A percentile compares a stretch with the other conserved stretches of the same genome.
These are phyloP conservation scores for Calonectria pseudoturangicola DNA, from an alignment of 2,329 filamentous ascomycete species.

Conservation along the genomic window DNA sequence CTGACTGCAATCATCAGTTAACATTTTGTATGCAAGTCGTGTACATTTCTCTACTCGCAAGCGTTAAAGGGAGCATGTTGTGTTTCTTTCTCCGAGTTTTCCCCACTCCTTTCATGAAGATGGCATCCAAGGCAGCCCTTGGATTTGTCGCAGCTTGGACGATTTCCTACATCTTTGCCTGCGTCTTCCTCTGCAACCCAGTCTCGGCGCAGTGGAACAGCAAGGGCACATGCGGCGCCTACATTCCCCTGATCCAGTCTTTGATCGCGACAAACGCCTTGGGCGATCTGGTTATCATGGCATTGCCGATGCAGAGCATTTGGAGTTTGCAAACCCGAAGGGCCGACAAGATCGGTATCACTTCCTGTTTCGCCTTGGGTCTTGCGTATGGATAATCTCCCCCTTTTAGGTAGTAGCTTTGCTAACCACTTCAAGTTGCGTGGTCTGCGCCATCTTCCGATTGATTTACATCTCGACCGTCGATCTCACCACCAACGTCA, in stretches of 20 bases:
- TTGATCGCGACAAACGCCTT: conserved; percentile 62
- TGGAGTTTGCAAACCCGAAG: conserved; percentile 61
- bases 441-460: conserved; percentile 62
- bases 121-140: conserved; percentile 57
- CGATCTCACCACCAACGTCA: conserved; percentile 60
- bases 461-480: conserved; percentile 62
- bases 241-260: conserved; percentile 61
- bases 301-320: conserved; percentile 61
- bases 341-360: conserved; percentile 61
- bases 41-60: conserved; percentile 52
- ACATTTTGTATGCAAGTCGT: conserved; percentile 55
- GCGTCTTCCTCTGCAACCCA: conserved; percentile 68
- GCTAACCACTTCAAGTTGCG: conserved; percentile 55
- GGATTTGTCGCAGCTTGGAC: conserved; percentile 63
- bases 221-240: conserved; percentile 56
- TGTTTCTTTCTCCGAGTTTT: conserved; percentile 56
- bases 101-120: conserved; percentile 52
- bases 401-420: background rate
- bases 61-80: conserved; percentile 54
- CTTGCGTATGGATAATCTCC: conserved; percentile 55
- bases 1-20: conserved; percentile 36
- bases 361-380: conserved; percentile 60
- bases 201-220: conserved; percentile 66
- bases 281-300: conserved; percentile 62
- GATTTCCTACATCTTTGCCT: conserved; percentile 62